Evolutionary conservation across 768 basidiomycete genomes (phyloP), one percentile per base, ranked within the genome.

Genomic region (Leccinum truebloodii): DNA sequence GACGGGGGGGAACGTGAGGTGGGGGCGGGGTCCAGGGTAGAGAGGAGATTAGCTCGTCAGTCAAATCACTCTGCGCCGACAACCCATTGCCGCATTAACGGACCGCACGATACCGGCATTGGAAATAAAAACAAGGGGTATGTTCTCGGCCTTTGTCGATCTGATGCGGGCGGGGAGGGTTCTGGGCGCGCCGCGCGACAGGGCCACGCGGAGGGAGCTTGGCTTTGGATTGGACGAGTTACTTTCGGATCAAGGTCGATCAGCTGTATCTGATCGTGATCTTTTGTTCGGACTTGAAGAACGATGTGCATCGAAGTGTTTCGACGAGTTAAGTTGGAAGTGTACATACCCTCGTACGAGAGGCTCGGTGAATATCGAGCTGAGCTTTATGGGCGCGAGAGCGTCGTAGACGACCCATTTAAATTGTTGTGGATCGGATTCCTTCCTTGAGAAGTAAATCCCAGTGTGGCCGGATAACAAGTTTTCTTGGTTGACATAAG

Each of bases 241-340:
- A 89, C 90, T 78, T 89, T 90, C 4, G 92, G 92, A 76, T 89
- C 86, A 54, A 97, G 76, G 80, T 98, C 95, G 68, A 90, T 84
- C 63, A 92, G 81, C 76, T 97, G 94, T 68, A 98, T 97, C 75
- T 94, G 89, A 77, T 98, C 95, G 61, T 97, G 75, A 78, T 97
- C 94, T 74, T 83, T 85, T 59, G 83, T 84, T 48, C 91, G 83
- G 64, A 82, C 90, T 89, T 93, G 65, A 41, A 20, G 32, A 55
- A 35, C 8, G 37, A 37, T 12, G 28, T 7, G 60, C 46, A 32
- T 58, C 50, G 44, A 59, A 28, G 28, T 39, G 39, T 28, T 28
- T 28, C 28, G 28, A 28, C 28, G 28, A 10, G 1, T n/a, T 35
- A 18, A 20, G 41, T 18, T 30, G 65, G 34, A 57, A 22, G 16